phyloP scores from a whole-genome alignment of 768 basidiomycete genomes.

The Lactarius pseudohatsudake region DNA sequence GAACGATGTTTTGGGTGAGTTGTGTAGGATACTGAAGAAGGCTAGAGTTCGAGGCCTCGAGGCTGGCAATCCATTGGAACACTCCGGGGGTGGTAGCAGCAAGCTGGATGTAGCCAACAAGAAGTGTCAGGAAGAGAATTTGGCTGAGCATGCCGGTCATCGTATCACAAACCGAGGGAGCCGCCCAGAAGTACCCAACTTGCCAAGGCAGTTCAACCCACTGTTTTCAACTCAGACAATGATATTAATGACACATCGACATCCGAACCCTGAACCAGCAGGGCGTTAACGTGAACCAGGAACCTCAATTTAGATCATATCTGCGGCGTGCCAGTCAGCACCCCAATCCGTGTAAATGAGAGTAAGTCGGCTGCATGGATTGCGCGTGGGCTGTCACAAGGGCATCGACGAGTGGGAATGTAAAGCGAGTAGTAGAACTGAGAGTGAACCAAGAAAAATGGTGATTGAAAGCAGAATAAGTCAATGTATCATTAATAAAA shows the following conservation, averaged over 20 bases:
- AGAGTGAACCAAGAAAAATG: slow-evolving; percentile 9
- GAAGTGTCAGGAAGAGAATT: slow-evolving; percentile 7
- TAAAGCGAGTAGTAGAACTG: slow-evolving; percentile 11
- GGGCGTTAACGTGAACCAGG: slow-evolving; percentile 1
- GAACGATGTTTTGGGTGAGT: slow-evolving; percentile 48
- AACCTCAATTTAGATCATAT: slow-evolving; percentile 9
- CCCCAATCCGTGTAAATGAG: slow-evolving; percentile 14
- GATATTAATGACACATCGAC: background rate
- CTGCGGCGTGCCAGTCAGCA: slow-evolving; percentile 17
- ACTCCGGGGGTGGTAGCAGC: slow-evolving; percentile 9
- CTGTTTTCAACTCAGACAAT: background rate
- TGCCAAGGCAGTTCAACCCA: background rate
- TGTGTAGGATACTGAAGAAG: slow-evolving; percentile 47
- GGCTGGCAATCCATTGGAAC: slow-evolving; percentile 26
- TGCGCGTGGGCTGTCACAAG: slow-evolving; percentile 23
- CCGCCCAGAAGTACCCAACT: background rate
- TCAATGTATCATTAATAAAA: slow-evolving; percentile 25
- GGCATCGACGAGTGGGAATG: background rate
- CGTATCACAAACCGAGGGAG: background rate
- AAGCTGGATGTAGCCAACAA: slow-evolving; percentile 11
- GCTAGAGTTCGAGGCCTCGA: slow-evolving; percentile 39
- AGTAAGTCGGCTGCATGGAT: slow-evolving; percentile 21
- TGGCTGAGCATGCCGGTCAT: slow-evolving; percentile 5
- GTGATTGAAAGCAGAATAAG: slow-evolving; percentile 21
- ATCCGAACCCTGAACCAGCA: background rate